Conservation (phyloP, 305 asterid species). For the Solanum aculeatissimum region DNA sequence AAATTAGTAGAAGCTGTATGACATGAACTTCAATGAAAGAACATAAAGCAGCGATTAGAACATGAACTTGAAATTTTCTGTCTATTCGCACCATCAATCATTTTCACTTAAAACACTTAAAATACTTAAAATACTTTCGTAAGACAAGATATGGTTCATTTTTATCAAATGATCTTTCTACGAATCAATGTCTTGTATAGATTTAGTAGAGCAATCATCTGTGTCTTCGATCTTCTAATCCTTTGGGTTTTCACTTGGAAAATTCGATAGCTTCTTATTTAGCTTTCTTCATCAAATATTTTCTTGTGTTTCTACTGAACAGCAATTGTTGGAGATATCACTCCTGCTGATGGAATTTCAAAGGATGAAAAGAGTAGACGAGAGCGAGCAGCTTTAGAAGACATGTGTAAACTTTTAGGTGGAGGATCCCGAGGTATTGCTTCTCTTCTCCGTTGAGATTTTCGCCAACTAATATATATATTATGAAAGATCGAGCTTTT, state of each 20-base stretch:
- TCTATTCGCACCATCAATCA: not conserved
- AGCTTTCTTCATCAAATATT: constrained; percentile 1
- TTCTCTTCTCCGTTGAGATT: not conserved
- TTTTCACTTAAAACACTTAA: not conserved
- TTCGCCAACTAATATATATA: not conserved
- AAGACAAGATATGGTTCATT: not conserved
- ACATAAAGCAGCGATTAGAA: not conserved
- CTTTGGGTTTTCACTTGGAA: not conserved
- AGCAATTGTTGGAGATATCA: constrained; percentile 96
- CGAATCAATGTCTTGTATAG: not conserved
- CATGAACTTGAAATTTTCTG: not conserved
- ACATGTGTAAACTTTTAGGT: constrained; percentile 86
- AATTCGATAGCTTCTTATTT: not conserved
- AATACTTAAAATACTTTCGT: not conserved
- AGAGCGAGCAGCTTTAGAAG: constrained; percentile 70
- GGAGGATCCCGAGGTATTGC: constrained; percentile 69
- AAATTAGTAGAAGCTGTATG: not conserved
- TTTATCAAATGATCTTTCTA: not conserved
- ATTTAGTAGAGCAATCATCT: not conserved
- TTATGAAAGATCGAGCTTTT: not conserved
- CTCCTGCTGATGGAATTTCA: constrained; percentile 83
- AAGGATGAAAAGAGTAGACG: constrained; percentile 78
- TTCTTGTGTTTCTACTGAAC: not conserved
- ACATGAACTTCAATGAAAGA: not conserved
- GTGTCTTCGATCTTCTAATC: not conserved